phyloP scores from a whole-genome alignment of 1,139 yeast genomes.

The Entelexis paramagnoliae region DNA sequence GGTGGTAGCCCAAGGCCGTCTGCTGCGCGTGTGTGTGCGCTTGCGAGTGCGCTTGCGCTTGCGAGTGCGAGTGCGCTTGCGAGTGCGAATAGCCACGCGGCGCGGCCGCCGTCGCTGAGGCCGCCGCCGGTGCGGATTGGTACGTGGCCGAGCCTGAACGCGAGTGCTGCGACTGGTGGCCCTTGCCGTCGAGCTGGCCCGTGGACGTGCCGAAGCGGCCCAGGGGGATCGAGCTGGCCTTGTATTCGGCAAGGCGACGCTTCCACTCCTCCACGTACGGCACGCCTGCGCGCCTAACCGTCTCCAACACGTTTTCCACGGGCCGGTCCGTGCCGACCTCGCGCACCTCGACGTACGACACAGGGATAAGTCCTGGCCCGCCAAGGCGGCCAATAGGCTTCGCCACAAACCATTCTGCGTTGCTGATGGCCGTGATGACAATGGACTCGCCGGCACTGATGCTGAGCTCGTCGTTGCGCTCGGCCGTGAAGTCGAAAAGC shows the following conservation, averaged over 20 bases:
- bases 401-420: constrained; percentile 94
- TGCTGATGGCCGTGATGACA: constrained; percentile 90
- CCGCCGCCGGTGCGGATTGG: too few species aligned
- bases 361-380: constrained; percentile 95
- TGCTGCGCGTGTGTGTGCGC: background rate
- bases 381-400: constrained; percentile 91
- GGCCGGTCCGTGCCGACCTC: constrained; percentile 59
- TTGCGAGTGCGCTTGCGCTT: background rate
- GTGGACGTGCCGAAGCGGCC: constrained; percentile 39
- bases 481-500: constrained; percentile 78
- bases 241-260: constrained; percentile 77
- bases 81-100: background rate
- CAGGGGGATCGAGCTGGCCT: constrained; percentile 79
- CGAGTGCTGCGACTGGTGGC: background rate
- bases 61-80: background rate
- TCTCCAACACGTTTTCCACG: constrained; percentile 40
- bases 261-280: constrained; percentile 98
- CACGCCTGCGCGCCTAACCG: constrained; percentile 53
- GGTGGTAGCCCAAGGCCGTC: background rate
- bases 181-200: constrained; percentile 10
- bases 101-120: background rate
- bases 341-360: constrained; percentile 73
- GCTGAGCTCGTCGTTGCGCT: constrained; percentile 76
- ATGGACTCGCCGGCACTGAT: constrained; percentile 79
- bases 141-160: constrained; percentile 7